phyloP scores from a whole-genome alignment of 768 basidiomycete genomes.

The Lactifluus rugatus region DNA sequence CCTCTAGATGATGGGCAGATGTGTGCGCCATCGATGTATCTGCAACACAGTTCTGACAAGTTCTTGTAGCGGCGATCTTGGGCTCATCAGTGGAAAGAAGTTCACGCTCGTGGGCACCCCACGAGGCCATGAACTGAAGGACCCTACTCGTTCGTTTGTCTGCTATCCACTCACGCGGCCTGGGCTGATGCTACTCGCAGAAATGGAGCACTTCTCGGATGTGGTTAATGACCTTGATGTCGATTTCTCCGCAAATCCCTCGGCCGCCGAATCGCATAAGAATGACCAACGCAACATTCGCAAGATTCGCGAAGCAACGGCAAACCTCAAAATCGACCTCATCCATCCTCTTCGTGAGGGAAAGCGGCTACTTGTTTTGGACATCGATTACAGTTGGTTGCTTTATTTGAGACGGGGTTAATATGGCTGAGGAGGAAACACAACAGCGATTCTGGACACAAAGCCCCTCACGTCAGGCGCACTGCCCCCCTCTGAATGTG shows the following conservation, averaged over 20 bases:
- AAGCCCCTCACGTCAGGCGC: conserved; percentile 77
- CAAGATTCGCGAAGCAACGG: conserved; percentile 65
- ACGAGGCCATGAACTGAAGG: conserved; percentile 76
- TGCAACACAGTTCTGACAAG: conserved; percentile 3
- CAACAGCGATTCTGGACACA: conserved; percentile 70
- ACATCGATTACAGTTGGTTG: conserved; percentile 75
- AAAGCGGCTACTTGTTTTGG: conserved; percentile 76
- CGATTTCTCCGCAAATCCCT: conserved; percentile 58
- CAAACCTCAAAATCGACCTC: conserved; percentile 54
- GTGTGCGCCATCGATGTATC: conserved; percentile 25
- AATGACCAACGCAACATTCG: conserved; percentile 76
- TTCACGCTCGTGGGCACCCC: conserved; percentile 85
- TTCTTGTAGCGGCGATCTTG: conserved; percentile 43
- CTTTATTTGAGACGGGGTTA: not conserved
- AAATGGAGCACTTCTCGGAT: conserved; percentile 56
- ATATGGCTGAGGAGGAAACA: not conserved
- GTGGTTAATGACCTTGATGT: conserved; percentile 76
- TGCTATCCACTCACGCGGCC: not conserved
- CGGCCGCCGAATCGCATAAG: conserved; percentile 47
- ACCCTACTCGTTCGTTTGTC: conserved; percentile 52
- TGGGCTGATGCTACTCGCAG: conserved; percentile 26
- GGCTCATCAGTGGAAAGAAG: conserved; percentile 51
- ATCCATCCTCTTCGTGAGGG: conserved; percentile 69
- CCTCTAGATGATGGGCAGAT: conserved; percentile 66
- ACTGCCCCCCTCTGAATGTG: conserved; percentile 72